Evolutionary conservation across 441 rosid genomes (phyloP).

Genomic region (Sinapis alba): DNA sequence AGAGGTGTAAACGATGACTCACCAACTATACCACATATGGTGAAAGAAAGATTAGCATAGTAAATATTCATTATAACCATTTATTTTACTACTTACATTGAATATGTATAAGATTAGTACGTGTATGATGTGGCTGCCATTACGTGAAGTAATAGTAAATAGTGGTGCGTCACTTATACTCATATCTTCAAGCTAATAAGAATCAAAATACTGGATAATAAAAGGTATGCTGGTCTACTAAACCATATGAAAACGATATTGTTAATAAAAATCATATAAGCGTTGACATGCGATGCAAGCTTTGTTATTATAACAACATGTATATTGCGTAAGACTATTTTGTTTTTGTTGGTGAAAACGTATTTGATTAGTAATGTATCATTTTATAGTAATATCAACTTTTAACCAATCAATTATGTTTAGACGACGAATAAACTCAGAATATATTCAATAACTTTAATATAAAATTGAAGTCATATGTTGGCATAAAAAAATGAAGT

Average conservation of each 20-base stretch:
- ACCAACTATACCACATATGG: too few relatives aligned
- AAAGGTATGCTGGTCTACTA: background rate
- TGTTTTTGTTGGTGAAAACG: background rate
- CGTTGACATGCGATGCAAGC: slow-evolving; percentile 16
- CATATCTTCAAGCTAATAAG: too few relatives aligned
- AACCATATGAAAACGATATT: slow-evolving; percentile 7
- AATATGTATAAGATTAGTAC: too few relatives aligned
- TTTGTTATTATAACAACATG: background rate
- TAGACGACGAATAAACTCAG: background rate
- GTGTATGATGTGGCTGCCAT: too few relatives aligned
- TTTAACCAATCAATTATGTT: background rate
- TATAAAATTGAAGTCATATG: background rate
- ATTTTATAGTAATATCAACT: background rate
- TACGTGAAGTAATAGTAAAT: too few relatives aligned
- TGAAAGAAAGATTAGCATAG: too few relatives aligned
- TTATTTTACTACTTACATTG: too few relatives aligned
- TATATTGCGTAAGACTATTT: background rate
- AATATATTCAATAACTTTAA: background rate
- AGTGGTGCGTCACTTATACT: too few relatives aligned
- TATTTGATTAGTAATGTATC: background rate
- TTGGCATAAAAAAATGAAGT: background rate
- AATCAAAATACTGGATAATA: background rate
- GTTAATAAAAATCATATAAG: background rate
- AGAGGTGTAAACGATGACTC: too few relatives aligned
- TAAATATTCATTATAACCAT: too few relatives aligned